phyloP scores from a whole-genome alignment of 1,284 basidiomycete genomes.

The Puccinia brachypodii region DNA sequence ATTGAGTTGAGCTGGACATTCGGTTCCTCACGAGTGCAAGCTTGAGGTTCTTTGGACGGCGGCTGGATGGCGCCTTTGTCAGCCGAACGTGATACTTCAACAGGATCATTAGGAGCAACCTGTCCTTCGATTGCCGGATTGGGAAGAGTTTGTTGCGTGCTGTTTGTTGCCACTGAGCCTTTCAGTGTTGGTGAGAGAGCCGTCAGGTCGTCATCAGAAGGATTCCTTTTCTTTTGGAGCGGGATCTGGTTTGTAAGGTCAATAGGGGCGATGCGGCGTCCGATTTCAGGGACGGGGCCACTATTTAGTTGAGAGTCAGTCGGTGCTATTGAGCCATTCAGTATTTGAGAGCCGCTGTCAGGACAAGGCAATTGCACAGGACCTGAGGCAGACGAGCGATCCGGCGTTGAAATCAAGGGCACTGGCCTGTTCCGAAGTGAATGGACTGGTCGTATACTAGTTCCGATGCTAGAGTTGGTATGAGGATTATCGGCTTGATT shows the following conservation, averaged over 20 bases:
- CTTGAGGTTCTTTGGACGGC: background rate
- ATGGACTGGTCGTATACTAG: too few species aligned
- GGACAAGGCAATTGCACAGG: background rate
- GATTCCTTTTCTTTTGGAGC: background rate
- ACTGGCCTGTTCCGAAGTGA: too few species aligned
- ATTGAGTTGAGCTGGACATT: background rate
- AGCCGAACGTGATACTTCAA: background rate
- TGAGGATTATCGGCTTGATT: too few species aligned
- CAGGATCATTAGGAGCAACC: background rate
- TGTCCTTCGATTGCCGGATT: background rate
- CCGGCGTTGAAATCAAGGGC: background rate
- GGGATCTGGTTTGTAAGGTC: background rate
- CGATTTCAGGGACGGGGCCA: background rate
- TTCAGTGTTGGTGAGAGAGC: background rate
- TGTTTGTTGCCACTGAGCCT: background rate
- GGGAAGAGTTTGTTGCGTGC: background rate
- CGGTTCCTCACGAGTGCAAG: background rate
- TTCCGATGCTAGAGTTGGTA: too few species aligned
- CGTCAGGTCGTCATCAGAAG: background rate
- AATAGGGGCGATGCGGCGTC: background rate
- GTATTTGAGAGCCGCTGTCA: background rate
- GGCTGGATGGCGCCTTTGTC: background rate
- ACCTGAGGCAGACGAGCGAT: background rate
- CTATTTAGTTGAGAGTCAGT: background rate
- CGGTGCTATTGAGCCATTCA: background rate